Evolutionary conservation across 805 yeast genomes (phyloP).

Genomic region (Pichia californica): DNA sequence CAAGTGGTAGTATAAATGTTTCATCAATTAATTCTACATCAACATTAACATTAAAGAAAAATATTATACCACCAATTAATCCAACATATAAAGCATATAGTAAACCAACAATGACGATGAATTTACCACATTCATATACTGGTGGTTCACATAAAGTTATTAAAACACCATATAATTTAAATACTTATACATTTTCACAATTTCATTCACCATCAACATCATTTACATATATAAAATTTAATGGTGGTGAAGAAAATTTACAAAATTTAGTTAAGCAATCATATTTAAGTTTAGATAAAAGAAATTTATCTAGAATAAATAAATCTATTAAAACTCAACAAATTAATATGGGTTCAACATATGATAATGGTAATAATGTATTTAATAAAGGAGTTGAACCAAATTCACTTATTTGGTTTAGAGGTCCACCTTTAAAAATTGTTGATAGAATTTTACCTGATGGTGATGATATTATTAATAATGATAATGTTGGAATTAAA

Average conservation of each 20-base stretch:
- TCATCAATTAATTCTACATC: background rate
- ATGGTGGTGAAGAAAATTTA: conserved; percentile 29
- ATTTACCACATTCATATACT: conserved; percentile 9
- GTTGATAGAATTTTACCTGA: conserved; percentile 32
- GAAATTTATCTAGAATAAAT: conserved; percentile 26
- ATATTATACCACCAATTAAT: background rate
- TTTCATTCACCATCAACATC: conserved; percentile 26
- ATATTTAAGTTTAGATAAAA: conserved; percentile 27
- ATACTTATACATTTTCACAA: conserved; percentile 27
- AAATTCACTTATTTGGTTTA: conserved; percentile 53
- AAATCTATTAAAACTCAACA: background rate
- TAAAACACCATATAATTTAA: conserved; percentile 27
- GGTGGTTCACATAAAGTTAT: conserved; percentile 25
- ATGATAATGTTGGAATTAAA: conserved; percentile 21
- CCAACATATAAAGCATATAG: conserved; percentile 2
- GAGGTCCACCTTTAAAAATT: conserved; percentile 55
- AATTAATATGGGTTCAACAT: conserved; percentile 2
- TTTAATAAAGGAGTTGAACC: conserved; percentile 2
- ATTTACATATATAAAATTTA: conserved; percentile 32
- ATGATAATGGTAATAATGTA: conserved; percentile 7
- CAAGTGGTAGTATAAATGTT: no score
- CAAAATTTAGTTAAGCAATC: conserved; percentile 30
- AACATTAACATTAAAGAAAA: no score
- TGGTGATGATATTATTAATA: conserved; percentile 14
- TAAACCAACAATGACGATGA: conserved; percentile 5